A percentile compares a stretch with the other conserved stretches of the same genome.
Evolutionary conservation across 2,329 filamentous ascomycete species (phyloP).

Genomic region (Fusarium xylarioides): DNA sequence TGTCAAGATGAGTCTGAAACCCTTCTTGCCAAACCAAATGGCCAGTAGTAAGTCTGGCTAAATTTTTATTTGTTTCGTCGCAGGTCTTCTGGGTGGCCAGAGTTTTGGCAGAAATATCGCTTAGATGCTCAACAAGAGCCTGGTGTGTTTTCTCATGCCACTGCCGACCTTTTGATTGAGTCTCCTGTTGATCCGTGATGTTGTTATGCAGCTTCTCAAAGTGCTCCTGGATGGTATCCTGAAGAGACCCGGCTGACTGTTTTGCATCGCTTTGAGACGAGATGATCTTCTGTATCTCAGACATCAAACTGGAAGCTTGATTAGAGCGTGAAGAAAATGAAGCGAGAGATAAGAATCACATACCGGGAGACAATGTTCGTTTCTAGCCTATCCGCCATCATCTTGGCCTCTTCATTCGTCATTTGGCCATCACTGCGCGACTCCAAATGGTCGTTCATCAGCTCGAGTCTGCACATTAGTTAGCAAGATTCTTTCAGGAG

Average conservation of each 20-base stretch:
- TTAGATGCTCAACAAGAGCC: slow-evolving; percentile 8
- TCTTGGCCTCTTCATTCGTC: neutral
- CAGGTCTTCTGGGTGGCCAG: slow-evolving; percentile 19
- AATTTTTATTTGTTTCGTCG: slow-evolving; percentile 20
- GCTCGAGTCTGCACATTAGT: slow-evolving; percentile 23
- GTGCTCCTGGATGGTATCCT: neutral
- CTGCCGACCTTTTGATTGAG: neutral
- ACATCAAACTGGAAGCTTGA: slow-evolving; percentile 15
- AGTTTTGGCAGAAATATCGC: slow-evolving; percentile 8
- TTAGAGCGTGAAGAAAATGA: neutral
- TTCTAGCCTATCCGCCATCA: slow-evolving; percentile 19
- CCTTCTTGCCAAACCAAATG: slow-evolving; percentile 5
- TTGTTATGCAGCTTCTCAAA: slow-evolving; percentile 13
- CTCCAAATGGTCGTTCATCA: slow-evolving; percentile 13
- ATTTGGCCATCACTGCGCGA: neutral
- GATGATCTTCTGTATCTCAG: slow-evolving; percentile 21
- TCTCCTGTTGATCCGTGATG: neutral
- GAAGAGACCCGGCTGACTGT: slow-evolving; percentile 10
- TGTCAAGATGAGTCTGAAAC: slow-evolving; percentile 9
- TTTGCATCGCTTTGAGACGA: slow-evolving; percentile 13
- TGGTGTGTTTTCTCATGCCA: neutral
- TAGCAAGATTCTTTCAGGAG: neutral
- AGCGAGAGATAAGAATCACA: neutral
- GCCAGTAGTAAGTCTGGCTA: slow-evolving; percentile 14
- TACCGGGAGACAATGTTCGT: slow-evolving; percentile 33